Evolutionary conservation across 2,329 filamentous ascomycete species (phyloP).

Genomic region (Xylaria arbuscula): DNA sequence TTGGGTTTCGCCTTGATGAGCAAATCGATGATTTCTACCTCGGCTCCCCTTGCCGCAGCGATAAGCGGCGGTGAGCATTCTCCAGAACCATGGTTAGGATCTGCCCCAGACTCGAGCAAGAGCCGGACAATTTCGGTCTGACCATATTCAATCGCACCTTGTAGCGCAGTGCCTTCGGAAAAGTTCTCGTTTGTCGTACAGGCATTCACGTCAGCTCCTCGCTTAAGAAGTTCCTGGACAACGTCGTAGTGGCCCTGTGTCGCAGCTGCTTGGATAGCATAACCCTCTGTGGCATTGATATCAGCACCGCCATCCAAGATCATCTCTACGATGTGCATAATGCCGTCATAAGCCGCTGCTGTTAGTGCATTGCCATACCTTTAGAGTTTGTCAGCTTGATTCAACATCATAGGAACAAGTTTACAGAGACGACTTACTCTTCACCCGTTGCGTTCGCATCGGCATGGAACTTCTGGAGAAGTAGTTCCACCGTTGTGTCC

Average conservation of each 20-base stretch:
- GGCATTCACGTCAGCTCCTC: constrained; percentile 53
- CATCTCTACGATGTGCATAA: constrained; percentile 47
- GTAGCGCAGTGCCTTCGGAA: constrained; percentile 53
- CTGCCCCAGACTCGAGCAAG: constrained; percentile 52
- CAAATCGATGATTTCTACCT: constrained; percentile 52
- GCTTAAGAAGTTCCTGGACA: constrained; percentile 51
- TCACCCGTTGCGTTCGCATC: constrained; percentile 54
- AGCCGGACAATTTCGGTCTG: constrained; percentile 52
- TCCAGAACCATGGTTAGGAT: constrained; percentile 54
- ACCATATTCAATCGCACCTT: constrained; percentile 54
- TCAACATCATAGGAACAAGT: background rate
- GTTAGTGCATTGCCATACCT: constrained; percentile 54
- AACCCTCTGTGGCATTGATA: constrained; percentile 52
- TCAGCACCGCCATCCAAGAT: constrained; percentile 52
- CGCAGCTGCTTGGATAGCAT: constrained; percentile 54
- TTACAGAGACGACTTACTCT: constrained; percentile 47
- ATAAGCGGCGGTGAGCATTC: constrained; percentile 52
- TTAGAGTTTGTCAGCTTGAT: constrained; percentile 6
- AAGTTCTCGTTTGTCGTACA: constrained; percentile 48
- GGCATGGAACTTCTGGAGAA: constrained; percentile 52
- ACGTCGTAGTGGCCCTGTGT: constrained; percentile 51
- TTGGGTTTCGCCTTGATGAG: constrained; percentile 52
- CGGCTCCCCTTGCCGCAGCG: constrained; percentile 51
- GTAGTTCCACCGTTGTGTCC: constrained; percentile 51
- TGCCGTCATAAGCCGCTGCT: constrained; percentile 55